A percentile compares a stretch with the other conserved stretches of the same genome.
phyloP scores from a whole-genome alignment of 805 yeast species.

The Wickerhamomyces hampshirensis region DNA sequence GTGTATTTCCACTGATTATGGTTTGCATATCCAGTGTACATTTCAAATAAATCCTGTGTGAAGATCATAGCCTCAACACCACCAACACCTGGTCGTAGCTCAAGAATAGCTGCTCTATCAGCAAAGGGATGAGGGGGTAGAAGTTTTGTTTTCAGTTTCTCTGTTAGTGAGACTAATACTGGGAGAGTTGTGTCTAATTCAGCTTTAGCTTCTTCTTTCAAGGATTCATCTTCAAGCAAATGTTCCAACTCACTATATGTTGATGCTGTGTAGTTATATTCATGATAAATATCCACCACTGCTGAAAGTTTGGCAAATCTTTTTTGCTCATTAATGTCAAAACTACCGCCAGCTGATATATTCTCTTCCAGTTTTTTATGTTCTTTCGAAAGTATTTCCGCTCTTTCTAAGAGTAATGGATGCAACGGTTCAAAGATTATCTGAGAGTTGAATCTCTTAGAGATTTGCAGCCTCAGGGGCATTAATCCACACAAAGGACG shows the following conservation, averaged over 20 bases:
- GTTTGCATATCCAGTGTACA: slow-evolving; percentile 76
- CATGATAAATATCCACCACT: slow-evolving; percentile 36
- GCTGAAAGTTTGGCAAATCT: slow-evolving; percentile 40
- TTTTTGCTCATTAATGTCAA: slow-evolving; percentile 45
- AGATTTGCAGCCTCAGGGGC: not conserved
- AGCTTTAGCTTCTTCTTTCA: slow-evolving; percentile 53
- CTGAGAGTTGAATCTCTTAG: slow-evolving; percentile 2
- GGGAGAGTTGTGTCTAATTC: slow-evolving; percentile 52
- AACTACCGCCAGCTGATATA: slow-evolving; percentile 37
- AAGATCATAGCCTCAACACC: slow-evolving; percentile 92
- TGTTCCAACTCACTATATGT: slow-evolving; percentile 37
- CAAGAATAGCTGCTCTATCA: slow-evolving; percentile 74
- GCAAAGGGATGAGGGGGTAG: slow-evolving; percentile 75
- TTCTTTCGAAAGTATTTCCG: slow-evolving; percentile 38
- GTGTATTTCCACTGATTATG: slow-evolving; percentile 62
- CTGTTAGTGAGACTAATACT: slow-evolving; percentile 36
- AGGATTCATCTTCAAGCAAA: slow-evolving; percentile 40
- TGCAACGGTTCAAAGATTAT: slow-evolving; percentile 33
- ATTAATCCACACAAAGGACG: no score
- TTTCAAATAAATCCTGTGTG: slow-evolving; percentile 69
- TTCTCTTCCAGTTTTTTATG: slow-evolving; percentile 34
- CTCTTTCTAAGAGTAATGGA: slow-evolving; percentile 46
- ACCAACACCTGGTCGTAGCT: slow-evolving; percentile 93
- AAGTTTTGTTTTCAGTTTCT: slow-evolving; percentile 48
- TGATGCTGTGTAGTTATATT: slow-evolving; percentile 29